Evolutionary conservation across 345 rosid genomes (phyloP), one percentile per base, ranked within the genome.

Genomic region (Corchorus capsularis): DNA sequence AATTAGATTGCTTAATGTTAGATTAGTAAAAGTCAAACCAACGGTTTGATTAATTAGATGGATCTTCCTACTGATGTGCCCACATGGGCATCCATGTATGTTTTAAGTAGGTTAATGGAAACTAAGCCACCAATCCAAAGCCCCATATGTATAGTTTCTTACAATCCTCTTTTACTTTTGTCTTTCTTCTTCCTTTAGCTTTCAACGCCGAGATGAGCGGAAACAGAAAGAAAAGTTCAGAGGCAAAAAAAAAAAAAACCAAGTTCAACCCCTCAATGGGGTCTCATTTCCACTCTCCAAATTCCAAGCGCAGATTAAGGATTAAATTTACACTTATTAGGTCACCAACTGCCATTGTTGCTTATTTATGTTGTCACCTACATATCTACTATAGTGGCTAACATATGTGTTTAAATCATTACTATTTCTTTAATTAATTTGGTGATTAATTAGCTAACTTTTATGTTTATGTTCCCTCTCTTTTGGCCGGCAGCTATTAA

Each of bases 181-280:
- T 9, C 41, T 59, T 43, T 15, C 52, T 63, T 61, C 20, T 73
- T 53, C 50, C 71, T 75, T 53, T 52, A 39, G 32, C 55, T 64
- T 75, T 75, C 64, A 65, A 37, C 64, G 64, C 62, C 78, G 78
- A 53, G 72, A 75, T 41, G 17, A 56, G 71, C 78, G 78, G 72
- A 20, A 74, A 6, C 6, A 39, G 43, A 27, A 27, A 47, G 41
- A 15, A 62, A 49, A 47, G 53, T 47, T 35, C 59, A 37, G 8
- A 2, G 35, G n/a, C n/a, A n/a, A n/a, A n/a, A n/a, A n/a, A 32
- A 71, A 27, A 27, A 27, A 27, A 32, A 71, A 55, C 2, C 49
- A 52, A 54, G 47, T 19, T 52, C 59, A 71, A 39, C 32, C 14
- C 41, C 22, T 27, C 15, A 54, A 53, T 71, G 12, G 72, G 56